Evolutionary conservation across 1,284 basidiomycete genomes (phyloP), one percentile per base, ranked within the genome.

Genomic region (Trichosporon asahii): DNA sequence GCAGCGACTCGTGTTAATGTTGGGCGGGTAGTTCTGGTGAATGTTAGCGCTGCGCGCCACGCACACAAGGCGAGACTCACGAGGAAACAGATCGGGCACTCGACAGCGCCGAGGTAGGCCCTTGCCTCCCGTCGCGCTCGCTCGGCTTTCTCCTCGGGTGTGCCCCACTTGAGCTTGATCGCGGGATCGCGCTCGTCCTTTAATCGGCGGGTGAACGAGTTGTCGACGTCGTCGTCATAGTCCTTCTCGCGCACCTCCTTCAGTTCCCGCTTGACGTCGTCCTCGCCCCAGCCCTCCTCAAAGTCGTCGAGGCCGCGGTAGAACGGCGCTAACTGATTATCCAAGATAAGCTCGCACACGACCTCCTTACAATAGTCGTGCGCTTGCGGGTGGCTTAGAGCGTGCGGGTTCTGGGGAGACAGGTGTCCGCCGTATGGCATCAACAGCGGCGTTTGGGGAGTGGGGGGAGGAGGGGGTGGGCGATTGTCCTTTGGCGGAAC

Each of bases 61-160:
- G 21, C 40, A 46, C 27, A 15, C 23, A 18, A 46, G 23, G 18
- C 44, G 25, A 14, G 61, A 89, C 93, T 82, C 77, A 97, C 95
- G 82, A 99, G 86, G 85, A 99, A 98, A 85, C 96, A 99, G 76
- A 99, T 98, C n/a, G 96, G 96, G 85, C 96, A 99, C 83, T 99
- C 97, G 49, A 91, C 86, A n/a, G 94, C 93, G 57, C 89, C 89
- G 74, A 89, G 86, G 84, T 97, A 98, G 63, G 94, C 86, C 72
- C 89, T 88, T 61, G 89, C 90, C 80, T 95, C 93, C 63, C 80
- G 73, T 64, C 74, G 76, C 66, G 93, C 91, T 82, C 90, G 88
- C 66, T 83, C 83, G 61, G 77, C 77, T 49, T 74, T 74, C 37
- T 80, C 77, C 37, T 74, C 75, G 60, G 72, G 72, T 73, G 78